These are phyloP conservation scores for Microdochium trichocladiopsis DNA, from an alignment of 2,329 filamentous ascomycete species.

Conservation along the genomic window DNA sequence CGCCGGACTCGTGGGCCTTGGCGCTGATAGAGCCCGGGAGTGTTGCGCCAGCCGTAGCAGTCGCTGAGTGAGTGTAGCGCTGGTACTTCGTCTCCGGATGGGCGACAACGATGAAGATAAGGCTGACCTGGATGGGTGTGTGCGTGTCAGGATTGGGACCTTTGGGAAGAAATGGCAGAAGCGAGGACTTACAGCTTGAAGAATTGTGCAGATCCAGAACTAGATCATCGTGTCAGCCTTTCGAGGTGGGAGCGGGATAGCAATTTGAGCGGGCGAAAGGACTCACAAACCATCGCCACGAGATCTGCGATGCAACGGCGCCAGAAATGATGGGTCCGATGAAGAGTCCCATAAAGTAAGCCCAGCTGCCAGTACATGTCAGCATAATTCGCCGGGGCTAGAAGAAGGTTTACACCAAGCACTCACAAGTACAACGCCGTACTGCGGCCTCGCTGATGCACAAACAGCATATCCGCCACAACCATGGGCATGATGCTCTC, in stretches of 20 bases:
- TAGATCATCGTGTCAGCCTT: slow-evolving; percentile 1
- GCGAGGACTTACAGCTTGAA: slow-evolving; percentile 16
- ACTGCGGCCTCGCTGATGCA: slow-evolving; percentile 18
- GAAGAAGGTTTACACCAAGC: no score
- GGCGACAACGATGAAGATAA: slow-evolving; percentile 15
- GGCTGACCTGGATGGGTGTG: slow-evolving; percentile 10
- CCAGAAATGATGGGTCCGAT: slow-evolving; percentile 25
- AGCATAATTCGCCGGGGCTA: not conserved
- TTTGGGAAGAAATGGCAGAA: not conserved
- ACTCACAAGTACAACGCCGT: slow-evolving; percentile 20
- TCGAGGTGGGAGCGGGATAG: not conserved
- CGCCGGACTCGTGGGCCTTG: not conserved
- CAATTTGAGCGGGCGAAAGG: no score
- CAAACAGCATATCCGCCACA: slow-evolving; percentile 21
- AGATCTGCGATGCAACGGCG: slow-evolving; percentile 17
- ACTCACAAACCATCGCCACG: slow-evolving; percentile 24
- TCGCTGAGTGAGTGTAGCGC: slow-evolving; percentile 27
- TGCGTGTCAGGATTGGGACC: no score
- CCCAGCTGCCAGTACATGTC: slow-evolving; percentile 10
- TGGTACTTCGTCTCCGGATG: slow-evolving; percentile 21
- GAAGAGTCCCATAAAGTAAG: slow-evolving; percentile 23
- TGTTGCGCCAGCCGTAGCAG: slow-evolving; percentile 9
- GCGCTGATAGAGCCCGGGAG: not conserved
- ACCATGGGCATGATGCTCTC: slow-evolving; percentile 27
- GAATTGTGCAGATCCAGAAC: slow-evolving; percentile 24